Evolutionary conservation across 1,284 basidiomycete genomes (phyloP).

Genomic region (Baeospora myosura): DNA sequence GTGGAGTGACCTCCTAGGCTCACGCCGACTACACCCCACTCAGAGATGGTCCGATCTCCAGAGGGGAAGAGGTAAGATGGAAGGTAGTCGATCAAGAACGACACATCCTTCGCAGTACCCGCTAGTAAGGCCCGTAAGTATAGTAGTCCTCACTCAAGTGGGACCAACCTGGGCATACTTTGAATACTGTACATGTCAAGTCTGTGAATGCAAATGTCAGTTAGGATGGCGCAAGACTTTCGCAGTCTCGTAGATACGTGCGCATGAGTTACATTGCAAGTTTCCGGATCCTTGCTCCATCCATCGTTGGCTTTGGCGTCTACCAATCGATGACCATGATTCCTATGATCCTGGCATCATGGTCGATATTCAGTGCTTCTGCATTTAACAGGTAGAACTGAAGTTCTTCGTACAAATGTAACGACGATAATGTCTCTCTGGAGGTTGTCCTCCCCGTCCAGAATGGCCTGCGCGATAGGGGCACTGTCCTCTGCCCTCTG

Average conservation of each 20-base stretch:
- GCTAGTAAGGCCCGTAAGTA: constrained; percentile 28
- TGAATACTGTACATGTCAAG: constrained; percentile 73
- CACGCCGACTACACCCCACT: constrained; percentile 67
- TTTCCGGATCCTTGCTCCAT: constrained; percentile 41
- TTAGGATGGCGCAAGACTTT: constrained; percentile 2
- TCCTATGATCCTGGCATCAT: constrained; percentile 61
- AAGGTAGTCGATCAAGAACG: constrained; percentile 77
- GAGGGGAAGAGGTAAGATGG: constrained; percentile 71
- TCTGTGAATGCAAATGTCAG: constrained; percentile 30
- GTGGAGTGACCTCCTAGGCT: constrained; percentile 75
- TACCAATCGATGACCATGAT: constrained; percentile 60
- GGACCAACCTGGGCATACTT: constrained; percentile 26
- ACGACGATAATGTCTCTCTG: constrained; percentile 45
- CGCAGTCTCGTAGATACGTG: constrained; percentile 25
- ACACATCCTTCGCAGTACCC: constrained; percentile 73
- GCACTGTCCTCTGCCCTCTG: constrained; percentile 23
- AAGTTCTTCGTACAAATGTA: constrained; percentile 43
- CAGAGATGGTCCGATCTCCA: constrained; percentile 54
- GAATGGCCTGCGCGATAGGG: constrained; percentile 16
- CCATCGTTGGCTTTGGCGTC: constrained; percentile 46
- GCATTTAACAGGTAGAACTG: background rate
- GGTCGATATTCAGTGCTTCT: background rate
- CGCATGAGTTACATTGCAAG: constrained; percentile 61
- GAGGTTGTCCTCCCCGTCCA: constrained; percentile 15
- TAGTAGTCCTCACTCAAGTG: background rate